Evolutionary conservation across 2,329 filamentous ascomycete species (phyloP), one percentile per base, ranked within the genome.

Genomic region (Fusarium phyllophilum): DNA sequence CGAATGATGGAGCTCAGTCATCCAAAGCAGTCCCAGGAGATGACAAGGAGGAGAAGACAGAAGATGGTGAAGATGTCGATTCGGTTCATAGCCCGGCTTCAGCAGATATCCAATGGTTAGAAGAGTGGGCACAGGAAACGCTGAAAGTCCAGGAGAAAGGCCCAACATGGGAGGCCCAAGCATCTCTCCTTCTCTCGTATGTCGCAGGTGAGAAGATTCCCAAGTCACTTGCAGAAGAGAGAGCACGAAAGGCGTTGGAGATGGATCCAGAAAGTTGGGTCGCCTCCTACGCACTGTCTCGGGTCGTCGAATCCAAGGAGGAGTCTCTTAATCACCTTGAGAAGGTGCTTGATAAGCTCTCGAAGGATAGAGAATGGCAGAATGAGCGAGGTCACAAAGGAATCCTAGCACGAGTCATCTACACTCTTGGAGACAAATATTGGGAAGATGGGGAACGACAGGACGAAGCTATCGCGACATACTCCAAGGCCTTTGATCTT

Each of bases 11-110:
- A 2, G 2, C 3, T 7, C 6, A 11, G 8, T 18, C 18, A n/a
- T 13, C 24, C 14, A 8, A 11, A 0, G 8, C 13, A 9, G 8
- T 8, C 5, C 7, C 13, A 0, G 1, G 15, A 7, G 29, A 26
- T 10, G 12, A 15, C 10, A 42, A n/a, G 9, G 12, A 36, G n/a
- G 33, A 38, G 9, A 36, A 56, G 9, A 26, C 18, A 5, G 49
- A 45, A 14, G n/a, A 24, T 17, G 26, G 24, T 11, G 11, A 8
- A 14, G 31, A 56, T 0, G 26, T 38, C 15, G 11, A 44, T 6
- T 26, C 31, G 4, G 26, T 57, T 18, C 34, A 44, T 8, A 45
- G 24, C 6, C 59, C 59, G 3, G n/a, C 49, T 6, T 13, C 18
- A 3, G 49, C 42, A 4, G 31, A 62, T 15, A 20, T 62, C 12